These are phyloP conservation scores for Suillus ampliporus DNA, from an alignment of 768 basidiomycete species.

Conservation along the genomic window DNA sequence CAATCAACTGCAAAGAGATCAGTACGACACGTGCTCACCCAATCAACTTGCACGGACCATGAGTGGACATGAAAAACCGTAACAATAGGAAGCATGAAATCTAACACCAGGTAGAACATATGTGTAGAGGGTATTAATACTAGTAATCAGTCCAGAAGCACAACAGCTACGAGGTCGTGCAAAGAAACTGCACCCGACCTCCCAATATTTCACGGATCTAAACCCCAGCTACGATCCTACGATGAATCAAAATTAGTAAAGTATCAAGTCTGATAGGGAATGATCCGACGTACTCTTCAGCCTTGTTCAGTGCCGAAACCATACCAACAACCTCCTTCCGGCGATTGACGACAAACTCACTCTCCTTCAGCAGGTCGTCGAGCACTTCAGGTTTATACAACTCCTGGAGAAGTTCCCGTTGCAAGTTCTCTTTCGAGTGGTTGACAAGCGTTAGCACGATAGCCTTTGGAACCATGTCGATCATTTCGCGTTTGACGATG, in stretches of 20 bases:
- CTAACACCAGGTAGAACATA: conserved; percentile 25
- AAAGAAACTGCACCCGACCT: conserved; percentile 3
- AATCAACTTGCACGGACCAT: not conserved
- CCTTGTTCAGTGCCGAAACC: conserved; percentile 94
- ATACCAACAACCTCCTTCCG: conserved; percentile 94
- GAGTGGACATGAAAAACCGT: not conserved
- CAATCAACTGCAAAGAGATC: not conserved
- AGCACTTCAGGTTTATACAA: conserved; percentile 97
- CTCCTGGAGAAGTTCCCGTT: conserved; percentile 92
- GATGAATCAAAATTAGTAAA: conserved; percentile 18
- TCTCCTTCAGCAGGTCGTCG: conserved; percentile 94
- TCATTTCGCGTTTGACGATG: conserved; percentile 99
- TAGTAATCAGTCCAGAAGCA: conserved; percentile 22
- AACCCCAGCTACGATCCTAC: conserved; percentile 69
- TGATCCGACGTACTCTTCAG: conserved; percentile 71
- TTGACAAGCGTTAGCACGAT: conserved; percentile 91
- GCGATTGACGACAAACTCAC: conserved; percentile 85
- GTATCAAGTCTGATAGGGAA: conserved; percentile 7
- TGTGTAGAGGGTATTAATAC: conserved; percentile 37
- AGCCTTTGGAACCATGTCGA: conserved; percentile 99
- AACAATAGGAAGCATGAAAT: not conserved
- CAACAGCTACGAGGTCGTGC: conserved; percentile 5
- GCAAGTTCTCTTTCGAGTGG: conserved; percentile 92
- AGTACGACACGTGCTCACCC: not conserved
- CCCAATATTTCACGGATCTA: conserved; percentile 29